Evolutionary conservation across 257 asterid genomes (phyloP), one percentile per base, ranked within the genome.

Genomic region (Nicotiana tabacum): DNA sequence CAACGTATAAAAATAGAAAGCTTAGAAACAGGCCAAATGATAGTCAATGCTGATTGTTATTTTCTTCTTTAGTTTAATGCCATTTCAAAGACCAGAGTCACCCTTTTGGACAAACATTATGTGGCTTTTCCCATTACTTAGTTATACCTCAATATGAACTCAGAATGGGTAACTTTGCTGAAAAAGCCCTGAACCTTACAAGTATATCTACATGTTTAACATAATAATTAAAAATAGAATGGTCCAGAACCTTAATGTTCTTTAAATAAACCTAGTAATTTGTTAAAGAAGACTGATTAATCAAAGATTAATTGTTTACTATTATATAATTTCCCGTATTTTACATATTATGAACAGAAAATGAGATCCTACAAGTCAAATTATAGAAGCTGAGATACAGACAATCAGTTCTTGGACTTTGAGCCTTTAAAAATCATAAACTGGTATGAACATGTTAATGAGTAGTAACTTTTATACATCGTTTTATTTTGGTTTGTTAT

Each of bases 401-500:
- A 74, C 43, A 72, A 72, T 46, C 79, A 72, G 51, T 72, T 72
- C 21, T 46, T 72, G 79, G 61, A 46, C 61, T 72, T 46, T 46
- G 79, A 72, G 3, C 79, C 79, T 72, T 0, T 43, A 72, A 56
- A 72, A 72, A 46, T 43, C 58, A 70, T 0, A 43, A n/a, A 70
- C 78, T 43, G 21, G 12, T 10, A 39, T 69, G 32, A 69, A 35
- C 55, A 35, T 35, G 57, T 69, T 18, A 8, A 69, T 0, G 57
- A 69, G 57, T 69, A 13, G 27, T 69, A 9, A 32, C 33, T 32
- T 32, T 32, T 2, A 32, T 32, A 32, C 33, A 32, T 32, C 33
- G 2, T 2, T 32, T 32, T 32, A 32, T 32, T 32, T 32, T 32
- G 33, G 33, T 32, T 32, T 32, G 33, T 32, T 32, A 32, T 32